Evolutionary conservation across 495 filamentous ascomycete genomes (phyloP).

Genomic region (Xylaria castorea): DNA sequence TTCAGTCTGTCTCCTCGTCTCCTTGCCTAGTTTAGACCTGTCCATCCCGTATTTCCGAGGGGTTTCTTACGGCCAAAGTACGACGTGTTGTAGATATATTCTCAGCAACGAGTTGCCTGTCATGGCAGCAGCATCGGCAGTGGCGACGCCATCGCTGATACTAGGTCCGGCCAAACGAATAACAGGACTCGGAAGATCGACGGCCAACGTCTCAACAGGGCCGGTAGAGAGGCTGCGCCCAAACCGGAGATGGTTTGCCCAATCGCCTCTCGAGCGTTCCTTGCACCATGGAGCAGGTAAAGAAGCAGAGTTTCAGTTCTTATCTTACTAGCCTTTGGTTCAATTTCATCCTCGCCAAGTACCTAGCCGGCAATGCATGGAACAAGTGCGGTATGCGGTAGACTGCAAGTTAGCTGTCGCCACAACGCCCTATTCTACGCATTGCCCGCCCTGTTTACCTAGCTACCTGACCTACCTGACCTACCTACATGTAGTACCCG

Average conservation of each 20-base stretch:
- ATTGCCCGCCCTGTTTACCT: not conserved
- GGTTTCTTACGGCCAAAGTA: not conserved
- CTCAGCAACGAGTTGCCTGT: not conserved
- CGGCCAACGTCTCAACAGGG: not conserved
- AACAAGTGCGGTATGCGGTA: not conserved
- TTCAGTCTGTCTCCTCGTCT: not conserved
- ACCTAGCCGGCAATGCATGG: not conserved
- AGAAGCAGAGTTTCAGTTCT: not conserved
- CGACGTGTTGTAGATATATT: not conserved
- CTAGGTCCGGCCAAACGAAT: constrained; percentile 22
- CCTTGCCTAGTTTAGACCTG: not conserved
- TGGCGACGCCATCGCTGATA: constrained; percentile 11
- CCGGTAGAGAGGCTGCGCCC: not conserved
- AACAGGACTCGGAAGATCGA: constrained; percentile 10
- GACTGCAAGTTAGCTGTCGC: not conserved
- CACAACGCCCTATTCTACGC: not conserved
- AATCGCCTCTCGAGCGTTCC: not conserved
- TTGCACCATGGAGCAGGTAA: constrained; percentile 18
- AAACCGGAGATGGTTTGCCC: constrained; percentile 4
- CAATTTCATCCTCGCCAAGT: not conserved
- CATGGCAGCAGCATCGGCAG: constrained; percentile 21
- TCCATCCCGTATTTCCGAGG: not conserved
- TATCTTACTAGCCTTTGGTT: not conserved
- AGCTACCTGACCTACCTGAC: not conserved
- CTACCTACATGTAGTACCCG: too few species aligned